Conservation (phyloP, 2,329 filamentous ascomycete species). For the Berkeleyomyces basicola region DNA sequence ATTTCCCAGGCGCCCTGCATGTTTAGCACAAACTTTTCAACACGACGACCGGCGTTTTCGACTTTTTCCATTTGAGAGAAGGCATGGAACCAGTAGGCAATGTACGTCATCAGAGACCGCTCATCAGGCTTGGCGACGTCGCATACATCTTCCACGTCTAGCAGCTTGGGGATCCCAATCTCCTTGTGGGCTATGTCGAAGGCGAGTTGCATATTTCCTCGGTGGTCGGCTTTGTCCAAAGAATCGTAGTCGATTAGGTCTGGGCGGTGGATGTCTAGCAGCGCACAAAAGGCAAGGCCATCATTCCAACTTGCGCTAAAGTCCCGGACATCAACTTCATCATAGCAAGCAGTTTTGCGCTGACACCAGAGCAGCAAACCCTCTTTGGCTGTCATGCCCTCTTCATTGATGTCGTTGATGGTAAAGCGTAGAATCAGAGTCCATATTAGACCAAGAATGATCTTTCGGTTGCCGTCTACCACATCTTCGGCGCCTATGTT, state of each 20-base stretch:
- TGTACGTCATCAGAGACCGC: constrained; percentile 96
- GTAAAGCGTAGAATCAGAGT: constrained; percentile 95
- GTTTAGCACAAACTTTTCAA: constrained; percentile 96
- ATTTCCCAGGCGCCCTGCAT: constrained; percentile 99
- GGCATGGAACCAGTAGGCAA: constrained; percentile 99
- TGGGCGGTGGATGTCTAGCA: constrained; percentile 90
- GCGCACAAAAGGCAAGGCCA: constrained; percentile 85
- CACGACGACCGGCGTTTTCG: constrained; percentile 86
- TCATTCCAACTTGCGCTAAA: constrained; percentile 97
- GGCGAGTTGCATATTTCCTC: constrained; percentile 92
- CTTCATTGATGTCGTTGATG: constrained; percentile 96
- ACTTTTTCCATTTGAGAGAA: constrained; percentile 99
- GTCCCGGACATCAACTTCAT: constrained; percentile 87
- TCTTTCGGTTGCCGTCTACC: constrained; percentile 93
- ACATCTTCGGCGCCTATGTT: constrained; percentile 98
- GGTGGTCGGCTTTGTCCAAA: constrained; percentile 84
- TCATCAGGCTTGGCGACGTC: constrained; percentile 94
- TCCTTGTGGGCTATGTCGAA: constrained; percentile 94
- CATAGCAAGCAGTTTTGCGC: constrained; percentile 94
- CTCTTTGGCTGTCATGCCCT: constrained; percentile 95
- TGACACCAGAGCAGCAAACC: constrained; percentile 94
- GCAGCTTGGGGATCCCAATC: constrained; percentile 87
- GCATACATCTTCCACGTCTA: constrained; percentile 96
- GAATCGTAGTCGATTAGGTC: constrained; percentile 95
- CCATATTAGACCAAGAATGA: constrained; percentile 95